A percentile compares a stretch with the other conserved stretches of the same genome.
phyloP scores from a whole-genome alignment of 257 asterid genomes.

The Lycium ferocissimum region DNA sequence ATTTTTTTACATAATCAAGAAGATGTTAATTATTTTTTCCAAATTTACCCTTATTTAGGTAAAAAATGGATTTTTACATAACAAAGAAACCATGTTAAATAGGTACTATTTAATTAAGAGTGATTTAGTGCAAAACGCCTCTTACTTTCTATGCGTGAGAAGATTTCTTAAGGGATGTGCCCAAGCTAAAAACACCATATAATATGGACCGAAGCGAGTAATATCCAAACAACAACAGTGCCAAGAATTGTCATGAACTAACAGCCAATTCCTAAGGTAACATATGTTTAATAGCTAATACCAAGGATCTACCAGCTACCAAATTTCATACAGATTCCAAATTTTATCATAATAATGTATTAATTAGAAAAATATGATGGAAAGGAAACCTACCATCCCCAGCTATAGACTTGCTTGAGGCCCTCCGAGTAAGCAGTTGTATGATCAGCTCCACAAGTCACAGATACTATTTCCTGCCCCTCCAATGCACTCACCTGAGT shows the following conservation, averaged over 20 bases:
- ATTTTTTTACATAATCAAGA: background rate
- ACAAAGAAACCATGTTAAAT: background rate
- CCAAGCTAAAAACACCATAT: background rate
- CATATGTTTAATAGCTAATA: background rate
- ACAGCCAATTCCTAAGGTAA: constrained; percentile 4
- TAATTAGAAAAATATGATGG: constrained; percentile 4
- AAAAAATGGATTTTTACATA: background rate
- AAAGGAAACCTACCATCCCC: constrained; percentile 82
- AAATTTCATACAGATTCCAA: background rate
- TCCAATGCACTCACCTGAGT: constrained; percentile 86
- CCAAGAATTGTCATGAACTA: background rate
- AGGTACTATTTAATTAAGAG: background rate
- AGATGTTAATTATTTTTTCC: background rate
- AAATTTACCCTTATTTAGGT: background rate
- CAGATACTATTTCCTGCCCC: constrained; percentile 73
- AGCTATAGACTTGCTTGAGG: constrained; percentile 72
- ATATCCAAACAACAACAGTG: background rate
- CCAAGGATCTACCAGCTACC: background rate
- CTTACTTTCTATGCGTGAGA: background rate
- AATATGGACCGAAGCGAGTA: background rate
- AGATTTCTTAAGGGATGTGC: background rate
- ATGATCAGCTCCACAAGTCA: constrained; percentile 95
- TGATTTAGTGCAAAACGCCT: background rate
- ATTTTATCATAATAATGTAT: background rate
- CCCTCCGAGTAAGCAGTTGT: constrained; percentile 85